These are phyloP conservation scores for Peronosclerospora sorghi DNA, from an alignment of 352 stramenopile species.

Conservation along the genomic window DNA sequence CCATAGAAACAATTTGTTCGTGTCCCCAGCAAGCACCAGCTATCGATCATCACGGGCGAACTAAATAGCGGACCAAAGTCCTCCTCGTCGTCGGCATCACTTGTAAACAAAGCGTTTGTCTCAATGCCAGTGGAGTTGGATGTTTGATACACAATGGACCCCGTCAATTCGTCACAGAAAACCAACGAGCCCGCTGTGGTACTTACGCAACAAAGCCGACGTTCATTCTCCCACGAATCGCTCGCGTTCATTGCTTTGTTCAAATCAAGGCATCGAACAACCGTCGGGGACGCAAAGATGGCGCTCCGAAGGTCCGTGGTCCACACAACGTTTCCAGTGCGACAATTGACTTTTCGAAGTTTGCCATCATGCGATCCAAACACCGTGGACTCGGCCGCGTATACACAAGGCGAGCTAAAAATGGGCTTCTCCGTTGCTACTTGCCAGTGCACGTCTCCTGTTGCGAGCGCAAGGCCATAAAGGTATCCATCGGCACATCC, in stretches of 20 bases:
- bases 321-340: conserved; percentile 27
- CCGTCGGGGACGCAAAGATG: conserved; percentile 36
- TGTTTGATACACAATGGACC: conserved; percentile 19
- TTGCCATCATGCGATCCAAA: conserved; percentile 47
- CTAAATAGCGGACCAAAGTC: conserved; percentile 37
- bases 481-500: conserved; percentile 39
- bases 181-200: conserved; percentile 30
- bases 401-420: conserved; percentile 49
- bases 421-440: conserved; percentile 35
- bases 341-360: conserved; percentile 27
- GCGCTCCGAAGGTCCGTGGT: conserved; percentile 13
- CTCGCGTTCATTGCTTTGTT: neutral
- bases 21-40: conserved; percentile 35
- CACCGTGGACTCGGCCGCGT: conserved; percentile 9
- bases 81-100: neutral
- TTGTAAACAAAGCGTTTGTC: neutral
- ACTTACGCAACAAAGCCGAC: conserved; percentile 28
- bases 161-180: conserved; percentile 32
- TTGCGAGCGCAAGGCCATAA: conserved; percentile 22
- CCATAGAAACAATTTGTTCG: conserved; percentile 34
- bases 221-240: neutral
- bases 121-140: conserved; percentile 1
- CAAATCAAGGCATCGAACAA: conserved; percentile 11
- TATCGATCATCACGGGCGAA: conserved; percentile 39
- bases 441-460: conserved; percentile 25